Evolutionary conservation across 2,329 filamentous ascomycete genomes (phyloP).

Genomic region (Penicillium sp.): DNA sequence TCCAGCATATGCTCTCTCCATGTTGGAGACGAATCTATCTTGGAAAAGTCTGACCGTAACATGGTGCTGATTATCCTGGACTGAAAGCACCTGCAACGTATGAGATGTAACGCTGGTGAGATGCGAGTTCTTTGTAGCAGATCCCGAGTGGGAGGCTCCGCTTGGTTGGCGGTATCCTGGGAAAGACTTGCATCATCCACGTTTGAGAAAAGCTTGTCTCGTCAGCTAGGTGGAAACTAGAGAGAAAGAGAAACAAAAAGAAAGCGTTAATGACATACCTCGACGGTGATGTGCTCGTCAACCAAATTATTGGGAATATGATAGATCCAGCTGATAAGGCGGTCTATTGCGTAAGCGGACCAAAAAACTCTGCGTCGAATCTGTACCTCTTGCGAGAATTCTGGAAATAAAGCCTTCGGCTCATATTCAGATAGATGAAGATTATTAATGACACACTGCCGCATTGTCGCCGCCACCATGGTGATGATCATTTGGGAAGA

Average conservation of each 20-base stretch:
- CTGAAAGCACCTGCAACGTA: constrained; percentile 23
- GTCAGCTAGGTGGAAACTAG: too few relatives aligned
- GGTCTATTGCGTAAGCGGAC: constrained; percentile 25
- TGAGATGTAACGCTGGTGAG: constrained; percentile 21
- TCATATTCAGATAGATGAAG: constrained; percentile 20
- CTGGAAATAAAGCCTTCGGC: constrained; percentile 6
- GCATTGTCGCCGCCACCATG: constrained; percentile 22
- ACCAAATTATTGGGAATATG: constrained; percentile 22
- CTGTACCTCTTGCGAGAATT: constrained; percentile 17
- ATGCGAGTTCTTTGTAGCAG: constrained; percentile 21
- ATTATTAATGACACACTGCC: constrained; percentile 21
- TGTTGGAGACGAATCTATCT: constrained; percentile 10
- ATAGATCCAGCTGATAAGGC: constrained; percentile 24
- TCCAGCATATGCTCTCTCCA: constrained; percentile 24
- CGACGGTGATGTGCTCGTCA: constrained; percentile 21
- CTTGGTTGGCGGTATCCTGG: constrained; percentile 3
- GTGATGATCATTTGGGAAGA: constrained; percentile 23
- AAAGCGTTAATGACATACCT: constrained; percentile 4
- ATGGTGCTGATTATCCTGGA: constrained; percentile 22
- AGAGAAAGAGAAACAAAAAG: not conserved
- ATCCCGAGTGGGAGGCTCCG: constrained; percentile 3
- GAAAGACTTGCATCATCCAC: constrained; percentile 18
- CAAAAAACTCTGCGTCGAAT: constrained; percentile 25
- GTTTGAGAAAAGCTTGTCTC: constrained; percentile 20
- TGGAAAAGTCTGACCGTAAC: constrained; percentile 20